These are phyloP conservation scores for Vitis rotundifolia DNA, from an alignment of 164 flowering plant species.

Conservation along the genomic window DNA sequence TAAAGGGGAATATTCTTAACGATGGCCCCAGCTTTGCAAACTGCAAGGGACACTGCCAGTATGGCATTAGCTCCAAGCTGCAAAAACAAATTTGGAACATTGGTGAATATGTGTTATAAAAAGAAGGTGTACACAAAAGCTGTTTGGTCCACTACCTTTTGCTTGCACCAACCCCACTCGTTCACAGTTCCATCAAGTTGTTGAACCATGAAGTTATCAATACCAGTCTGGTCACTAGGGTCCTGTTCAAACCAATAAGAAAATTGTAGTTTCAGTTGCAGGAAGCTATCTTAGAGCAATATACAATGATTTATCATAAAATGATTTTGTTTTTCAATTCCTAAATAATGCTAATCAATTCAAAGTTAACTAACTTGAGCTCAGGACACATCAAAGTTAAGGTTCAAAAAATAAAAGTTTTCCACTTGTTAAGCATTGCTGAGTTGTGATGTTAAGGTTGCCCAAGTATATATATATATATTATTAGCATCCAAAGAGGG, in stretches of 20 bases:
- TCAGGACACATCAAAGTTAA: too few species aligned
- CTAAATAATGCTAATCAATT: too few species aligned
- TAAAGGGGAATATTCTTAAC: conserved; percentile 75
- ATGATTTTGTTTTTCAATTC: too few species aligned
- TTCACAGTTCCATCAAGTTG: conserved; percentile 87
- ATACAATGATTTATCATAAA: neutral
- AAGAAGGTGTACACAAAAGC: neutral
- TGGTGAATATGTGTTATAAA: neutral
- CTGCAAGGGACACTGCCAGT: conserved; percentile 90
- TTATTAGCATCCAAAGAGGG: neutral
- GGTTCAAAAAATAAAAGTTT: too few species aligned
- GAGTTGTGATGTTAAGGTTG: too few species aligned
- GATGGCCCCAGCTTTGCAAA: conserved; percentile 88
- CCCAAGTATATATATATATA: too few species aligned
- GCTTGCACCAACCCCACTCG: conserved; percentile 99
- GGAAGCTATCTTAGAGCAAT: neutral
- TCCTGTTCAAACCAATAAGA: conserved; percentile 40
- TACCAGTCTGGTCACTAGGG: conserved; percentile 67
- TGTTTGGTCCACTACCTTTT: conserved; percentile 51
- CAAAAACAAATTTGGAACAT: conserved; percentile 2
- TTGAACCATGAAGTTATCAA: conserved; percentile 91
- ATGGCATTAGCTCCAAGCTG: conserved; percentile 97
- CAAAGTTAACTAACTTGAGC: too few species aligned
- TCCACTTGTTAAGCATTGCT: too few species aligned
- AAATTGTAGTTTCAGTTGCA: neutral